A percentile compares a stretch with the other conserved stretches of the same genome.
These are phyloP conservation scores for Pholiota adiposa DNA, from an alignment of 1,284 basidiomycete genomes.

Conservation along the genomic window DNA sequence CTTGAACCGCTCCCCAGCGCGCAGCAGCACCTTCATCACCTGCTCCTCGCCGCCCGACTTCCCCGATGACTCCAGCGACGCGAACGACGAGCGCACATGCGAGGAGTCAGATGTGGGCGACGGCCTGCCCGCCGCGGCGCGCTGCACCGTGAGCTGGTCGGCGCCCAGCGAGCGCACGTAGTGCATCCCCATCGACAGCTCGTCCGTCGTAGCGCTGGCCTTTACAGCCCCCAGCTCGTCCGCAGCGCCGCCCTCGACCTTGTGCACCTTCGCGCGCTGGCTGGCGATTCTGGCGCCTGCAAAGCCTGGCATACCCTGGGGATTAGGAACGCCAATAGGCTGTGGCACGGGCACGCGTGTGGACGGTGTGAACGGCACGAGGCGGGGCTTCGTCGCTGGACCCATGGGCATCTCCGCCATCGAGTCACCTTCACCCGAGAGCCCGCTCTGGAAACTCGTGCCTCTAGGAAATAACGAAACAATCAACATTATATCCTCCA, in stretches of 20 bases:
- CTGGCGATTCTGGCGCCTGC: constrained; percentile 53
- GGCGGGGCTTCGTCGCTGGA: constrained; percentile 50
- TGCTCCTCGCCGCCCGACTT: constrained; percentile 25
- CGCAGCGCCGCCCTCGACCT: constrained; percentile 20
- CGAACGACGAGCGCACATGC: constrained; percentile 58
- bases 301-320: constrained; percentile 12
- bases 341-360: constrained; percentile 65
- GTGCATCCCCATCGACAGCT: constrained; percentile 66
- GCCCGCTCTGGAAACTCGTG: constrained; percentile 50
- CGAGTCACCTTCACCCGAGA: constrained; percentile 26
- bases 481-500: not conserved
- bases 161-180: constrained; percentile 72
- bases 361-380: constrained; percentile 77
- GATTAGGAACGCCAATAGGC: not conserved
- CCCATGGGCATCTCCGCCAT: constrained; percentile 24
- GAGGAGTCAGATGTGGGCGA: constrained; percentile 40
- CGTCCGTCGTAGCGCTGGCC: constrained; percentile 51
- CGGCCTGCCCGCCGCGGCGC: constrained; percentile 24
- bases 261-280: constrained; percentile 67
- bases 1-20: constrained; percentile 63
- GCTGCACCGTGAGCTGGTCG: constrained; percentile 33
- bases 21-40: constrained; percentile 53
- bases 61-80: constrained; percentile 60
- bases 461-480: constrained; percentile 28
- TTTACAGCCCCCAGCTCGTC: constrained; percentile 27